Percentiles rank a stretch among this genome's conserved stretches.
Conservation (phyloP, 805 yeast genomes). For the Candida insectorum region DNA sequence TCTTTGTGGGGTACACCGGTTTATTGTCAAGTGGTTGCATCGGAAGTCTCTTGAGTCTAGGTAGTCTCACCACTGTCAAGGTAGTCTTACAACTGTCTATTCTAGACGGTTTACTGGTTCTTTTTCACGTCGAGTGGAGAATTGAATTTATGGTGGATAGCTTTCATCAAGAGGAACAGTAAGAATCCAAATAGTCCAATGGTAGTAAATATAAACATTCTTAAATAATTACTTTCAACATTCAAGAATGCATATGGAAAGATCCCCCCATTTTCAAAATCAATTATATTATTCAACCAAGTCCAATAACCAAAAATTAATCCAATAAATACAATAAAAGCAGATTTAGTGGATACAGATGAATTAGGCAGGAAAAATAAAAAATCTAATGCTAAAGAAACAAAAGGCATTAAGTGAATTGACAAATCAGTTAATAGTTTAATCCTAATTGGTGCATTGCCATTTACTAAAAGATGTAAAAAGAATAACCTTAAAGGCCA, state of each 20-base stretch:
- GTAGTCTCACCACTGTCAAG: too few species aligned
- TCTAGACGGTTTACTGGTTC: too few species aligned
- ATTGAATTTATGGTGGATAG: conserved; percentile 19
- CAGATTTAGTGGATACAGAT: conserved; percentile 29
- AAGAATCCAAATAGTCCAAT: conserved; percentile 36
- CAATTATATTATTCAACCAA: conserved; percentile 47
- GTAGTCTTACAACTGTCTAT: too few species aligned
- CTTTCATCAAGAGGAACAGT: conserved; percentile 27
- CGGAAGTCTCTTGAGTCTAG: too few species aligned
- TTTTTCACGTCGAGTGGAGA: too few species aligned
- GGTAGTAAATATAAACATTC: conserved; percentile 46
- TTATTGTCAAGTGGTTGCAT: too few species aligned
- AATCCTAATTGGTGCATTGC: conserved; percentile 29
- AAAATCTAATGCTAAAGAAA: conserved; percentile 52
- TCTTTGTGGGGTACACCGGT: too few species aligned
- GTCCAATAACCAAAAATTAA: conserved; percentile 53
- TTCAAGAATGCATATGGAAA: conserved; percentile 72
- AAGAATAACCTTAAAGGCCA: conserved; percentile 65
- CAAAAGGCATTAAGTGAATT: conserved; percentile 58
- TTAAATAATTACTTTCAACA: conserved; percentile 40
- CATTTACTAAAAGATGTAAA: conserved; percentile 43
- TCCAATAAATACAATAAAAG: conserved; percentile 34
- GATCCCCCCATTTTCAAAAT: conserved; percentile 41
- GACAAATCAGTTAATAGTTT: conserved; percentile 53
- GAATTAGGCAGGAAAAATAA: conserved; percentile 49